Conservation (phyloP, 176 grass and related monocot species). For the Triticum turgidum region DNA sequence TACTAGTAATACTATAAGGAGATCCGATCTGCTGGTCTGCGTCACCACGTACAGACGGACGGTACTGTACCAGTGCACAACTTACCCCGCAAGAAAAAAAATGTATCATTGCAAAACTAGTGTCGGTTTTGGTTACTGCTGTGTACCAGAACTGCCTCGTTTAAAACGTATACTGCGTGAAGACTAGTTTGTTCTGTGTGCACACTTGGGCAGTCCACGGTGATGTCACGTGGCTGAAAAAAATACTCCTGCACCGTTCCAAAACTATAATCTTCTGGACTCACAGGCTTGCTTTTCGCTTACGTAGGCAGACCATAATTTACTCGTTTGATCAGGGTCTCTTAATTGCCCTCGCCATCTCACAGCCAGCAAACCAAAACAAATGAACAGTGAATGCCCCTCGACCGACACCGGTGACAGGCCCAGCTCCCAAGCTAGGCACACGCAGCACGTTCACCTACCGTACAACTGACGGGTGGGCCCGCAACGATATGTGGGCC, state of each 20-base stretch:
- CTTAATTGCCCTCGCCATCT: conserved; percentile 33
- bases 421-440: neutral
- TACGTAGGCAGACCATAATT: neutral
- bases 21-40: conserved; percentile 35
- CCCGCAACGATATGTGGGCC: fast-evolving
- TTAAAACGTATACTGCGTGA: neutral
- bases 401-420: conserved; percentile 39
- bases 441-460: neutral
- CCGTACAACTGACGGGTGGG: neutral
- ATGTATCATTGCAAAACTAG: neutral
- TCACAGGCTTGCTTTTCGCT: neutral
- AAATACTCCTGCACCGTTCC: neutral
- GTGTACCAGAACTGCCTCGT: neutral
- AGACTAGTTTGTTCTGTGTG: neutral
- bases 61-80: neutral
- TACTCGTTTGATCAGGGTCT: neutral
- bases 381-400: neutral
- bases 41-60: neutral
- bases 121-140: neutral
- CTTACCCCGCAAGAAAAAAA: no score
- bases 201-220: neutral
- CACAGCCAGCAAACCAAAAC: neutral
- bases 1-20: neutral
- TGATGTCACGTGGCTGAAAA: conserved; percentile 21
- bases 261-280: neutral